Percentiles rank a stretch among this genome's conserved stretches.
Conservation (phyloP, 164 flowering plant species). For the Taxillus chinensis region DNA sequence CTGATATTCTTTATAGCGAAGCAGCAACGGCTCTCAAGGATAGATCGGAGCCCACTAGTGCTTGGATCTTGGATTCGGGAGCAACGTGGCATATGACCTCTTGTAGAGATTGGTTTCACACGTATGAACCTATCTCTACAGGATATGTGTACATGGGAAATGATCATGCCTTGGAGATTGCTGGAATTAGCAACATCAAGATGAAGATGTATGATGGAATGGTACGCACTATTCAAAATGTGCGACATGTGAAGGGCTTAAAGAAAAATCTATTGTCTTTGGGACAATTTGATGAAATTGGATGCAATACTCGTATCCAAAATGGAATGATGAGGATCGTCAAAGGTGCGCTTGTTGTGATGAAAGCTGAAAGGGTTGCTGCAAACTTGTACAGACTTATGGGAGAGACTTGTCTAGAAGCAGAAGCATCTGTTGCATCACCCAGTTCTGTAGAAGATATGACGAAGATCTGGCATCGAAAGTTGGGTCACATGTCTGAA, state of each 20-base stretch:
- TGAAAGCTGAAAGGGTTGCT: too few species aligned
- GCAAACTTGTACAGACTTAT: conserved; percentile 8
- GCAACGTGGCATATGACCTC: neutral
- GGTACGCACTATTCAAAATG: conserved; percentile 1
- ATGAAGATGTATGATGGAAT: conserved; percentile 8
- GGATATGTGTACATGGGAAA: conserved; percentile 5
- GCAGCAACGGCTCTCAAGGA: neutral
- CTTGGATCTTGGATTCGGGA: neutral
- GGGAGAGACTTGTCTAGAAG: conserved; percentile 3
- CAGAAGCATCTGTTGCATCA: conserved; percentile 3
- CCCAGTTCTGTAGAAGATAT: conserved; percentile 2
- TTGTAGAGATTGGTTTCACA: conserved; percentile 2
- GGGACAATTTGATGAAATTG: conserved; percentile 1
- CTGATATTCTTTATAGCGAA: too few species aligned
- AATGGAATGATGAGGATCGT: conserved; percentile 8
- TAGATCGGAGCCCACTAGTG: neutral
- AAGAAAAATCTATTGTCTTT: conserved; percentile 8
- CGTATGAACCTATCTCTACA: neutral
- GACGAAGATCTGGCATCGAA: conserved; percentile 10
- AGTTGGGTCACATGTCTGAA: conserved; percentile 11
- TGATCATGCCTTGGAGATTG: conserved; percentile 4
- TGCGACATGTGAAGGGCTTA: conserved; percentile 3
- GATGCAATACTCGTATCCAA: neutral
- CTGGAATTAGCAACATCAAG: conserved; percentile 4
- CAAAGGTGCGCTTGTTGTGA: conserved; percentile 9